Evolutionary conservation across 257 asterid species (phyloP), one percentile per base, ranked within the genome.

Genomic region (Solanum clarkiae): DNA sequence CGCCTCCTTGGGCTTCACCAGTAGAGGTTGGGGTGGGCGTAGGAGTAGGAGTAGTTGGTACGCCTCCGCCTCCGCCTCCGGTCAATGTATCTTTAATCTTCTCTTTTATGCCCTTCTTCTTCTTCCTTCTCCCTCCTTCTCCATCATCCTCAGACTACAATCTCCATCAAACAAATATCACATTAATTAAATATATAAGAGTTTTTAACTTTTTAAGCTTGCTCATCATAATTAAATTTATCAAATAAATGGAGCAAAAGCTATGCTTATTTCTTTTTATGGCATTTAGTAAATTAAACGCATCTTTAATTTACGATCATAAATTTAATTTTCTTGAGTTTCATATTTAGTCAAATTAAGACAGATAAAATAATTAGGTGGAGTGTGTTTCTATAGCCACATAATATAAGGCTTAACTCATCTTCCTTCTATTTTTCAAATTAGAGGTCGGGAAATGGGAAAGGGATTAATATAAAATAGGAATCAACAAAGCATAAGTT

Each of bases 41-140:
- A 18, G 26, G 17, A 15, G 2, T 14, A 7, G 36, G 36, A 4
- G 12, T 16, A 42, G 55, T 42, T 71, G n/a, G 26, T 71, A 7
- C 10, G 20, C 36, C 80, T 42, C 44, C 4, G 1, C 55, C 80
- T n/a, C 90, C 92, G 1, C 40, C 42, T 20, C 90, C 88, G 0
- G 92, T 91, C 1, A 92, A 69, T 87, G 89, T 91, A 84, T 91
- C 95, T 86, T 86, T 90, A 0, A 92, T 65, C 92, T 90, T 91
- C 44, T 92, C 92, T 90, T 86, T 90, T 60, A 91, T 14, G n/a
- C 93, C 95, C 88, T 92, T 91, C 90, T 92, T 91, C 42, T 66
- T 66, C 26, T 8, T 69, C 51, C 92, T 90, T 66, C 93, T 88
- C 69, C 95, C 95, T 14, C 95, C 93, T 12, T 29, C 9, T 42